A percentile compares a stretch with the other conserved stretches of the same genome.
Evolutionary conservation across 2,329 filamentous ascomycete species (phyloP).

Genomic region (Neoarthrinium moseri): DNA sequence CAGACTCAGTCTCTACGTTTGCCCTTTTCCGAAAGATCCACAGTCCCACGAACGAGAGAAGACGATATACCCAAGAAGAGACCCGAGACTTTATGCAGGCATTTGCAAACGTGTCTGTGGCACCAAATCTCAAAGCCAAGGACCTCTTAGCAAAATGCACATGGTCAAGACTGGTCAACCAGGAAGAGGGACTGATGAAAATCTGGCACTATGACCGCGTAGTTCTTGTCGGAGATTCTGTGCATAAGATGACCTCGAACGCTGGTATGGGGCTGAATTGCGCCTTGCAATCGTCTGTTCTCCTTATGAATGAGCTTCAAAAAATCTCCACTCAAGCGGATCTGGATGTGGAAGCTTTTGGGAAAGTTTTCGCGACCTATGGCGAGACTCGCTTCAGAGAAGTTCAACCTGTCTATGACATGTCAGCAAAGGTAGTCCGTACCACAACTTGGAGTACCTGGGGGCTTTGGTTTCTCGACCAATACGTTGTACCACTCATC

Average conservation of each 20-base stretch:
- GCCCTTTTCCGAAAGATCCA: not conserved
- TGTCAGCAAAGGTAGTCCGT: no score
- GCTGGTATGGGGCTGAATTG: not conserved
- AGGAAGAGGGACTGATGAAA: not conserved
- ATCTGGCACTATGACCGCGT: not conserved
- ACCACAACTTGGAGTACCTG: no score
- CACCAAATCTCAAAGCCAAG: not conserved
- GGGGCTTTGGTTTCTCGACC: no score
- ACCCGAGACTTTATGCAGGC: not conserved
- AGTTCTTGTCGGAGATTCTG: constrained; percentile 1
- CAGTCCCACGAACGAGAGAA: not conserved
- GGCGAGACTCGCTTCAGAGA: no score
- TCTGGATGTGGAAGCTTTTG: no score
- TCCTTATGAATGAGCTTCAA: not conserved
- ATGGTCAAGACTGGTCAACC: not conserved
- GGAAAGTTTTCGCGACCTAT: no score
- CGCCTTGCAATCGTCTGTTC: not conserved
- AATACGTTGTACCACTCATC: no score
- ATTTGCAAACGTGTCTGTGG: not conserved
- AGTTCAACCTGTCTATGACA: no score
- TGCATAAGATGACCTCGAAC: not conserved
- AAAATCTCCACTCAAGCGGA: no score
- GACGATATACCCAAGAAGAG: not conserved
- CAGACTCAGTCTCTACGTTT: not conserved
- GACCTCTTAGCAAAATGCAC: not conserved